Percentiles rank a stretch among this genome's conserved stretches.
phyloP scores from a whole-genome alignment of 1,284 basidiomycete species.

The Pseudozyma sp. region DNA sequence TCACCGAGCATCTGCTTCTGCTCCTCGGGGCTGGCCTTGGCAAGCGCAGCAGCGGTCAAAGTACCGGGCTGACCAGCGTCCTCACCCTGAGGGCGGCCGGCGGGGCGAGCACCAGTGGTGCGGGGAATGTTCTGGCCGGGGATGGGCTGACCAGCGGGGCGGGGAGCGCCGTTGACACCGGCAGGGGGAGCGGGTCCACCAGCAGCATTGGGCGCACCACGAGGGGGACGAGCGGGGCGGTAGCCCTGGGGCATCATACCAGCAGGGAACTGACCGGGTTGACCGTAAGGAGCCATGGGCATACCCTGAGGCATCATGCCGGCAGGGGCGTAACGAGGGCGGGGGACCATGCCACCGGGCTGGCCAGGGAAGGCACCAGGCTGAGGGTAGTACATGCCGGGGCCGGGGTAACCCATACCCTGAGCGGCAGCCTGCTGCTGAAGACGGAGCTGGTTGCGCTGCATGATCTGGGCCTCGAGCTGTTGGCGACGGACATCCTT shows the following conservation, averaged over 20 bases:
- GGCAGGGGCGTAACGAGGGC: constrained; percentile 66
- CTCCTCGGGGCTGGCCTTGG: constrained; percentile 68
- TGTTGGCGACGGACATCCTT: constrained; percentile 98
- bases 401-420: constrained; percentile 66
- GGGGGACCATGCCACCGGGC: constrained; percentile 64
- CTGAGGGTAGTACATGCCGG: constrained; percentile 69
- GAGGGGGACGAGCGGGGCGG: constrained; percentile 63
- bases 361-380: constrained; percentile 66
- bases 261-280: constrained; percentile 66
- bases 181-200: constrained; percentile 52
- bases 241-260: constrained; percentile 67
- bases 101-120: constrained; percentile 37
- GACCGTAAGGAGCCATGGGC: constrained; percentile 65
- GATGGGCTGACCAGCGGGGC: constrained; percentile 48
- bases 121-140: constrained; percentile 58
- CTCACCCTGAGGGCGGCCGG: constrained; percentile 42
- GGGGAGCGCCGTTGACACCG: constrained; percentile 59
- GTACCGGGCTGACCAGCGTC: constrained; percentile 52
- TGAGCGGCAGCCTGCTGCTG: constrained; percentile 69
- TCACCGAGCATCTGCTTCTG: constrained; percentile 70
- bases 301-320: constrained; percentile 69
- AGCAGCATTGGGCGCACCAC: constrained; percentile 57
- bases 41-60: constrained; percentile 66
- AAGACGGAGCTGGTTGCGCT: constrained; percentile 69
- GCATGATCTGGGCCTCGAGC: constrained; percentile 85